Conservation (phyloP, 2,329 filamentous ascomycete species). For the Xylariaceae sp. region DNA sequence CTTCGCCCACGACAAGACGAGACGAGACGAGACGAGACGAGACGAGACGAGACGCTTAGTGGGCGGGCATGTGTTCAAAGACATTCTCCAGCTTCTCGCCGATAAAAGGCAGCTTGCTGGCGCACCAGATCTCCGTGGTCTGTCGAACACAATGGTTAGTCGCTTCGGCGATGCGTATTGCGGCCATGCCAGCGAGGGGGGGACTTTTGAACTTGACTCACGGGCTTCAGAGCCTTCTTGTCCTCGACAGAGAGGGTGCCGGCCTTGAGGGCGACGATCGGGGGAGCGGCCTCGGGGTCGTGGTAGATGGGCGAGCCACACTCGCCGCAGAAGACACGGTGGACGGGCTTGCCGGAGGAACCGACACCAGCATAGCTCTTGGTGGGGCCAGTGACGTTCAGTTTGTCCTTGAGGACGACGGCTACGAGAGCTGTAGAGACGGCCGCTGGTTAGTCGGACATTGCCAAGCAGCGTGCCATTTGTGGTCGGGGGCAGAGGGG, state of each 20-base stretch:
- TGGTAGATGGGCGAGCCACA: constrained; percentile 66
- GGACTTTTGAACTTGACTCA: constrained; percentile 34
- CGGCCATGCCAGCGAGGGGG: too few relatives aligned
- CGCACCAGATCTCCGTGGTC: constrained; percentile 66
- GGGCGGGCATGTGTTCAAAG: constrained; percentile 55
- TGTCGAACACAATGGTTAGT: constrained; percentile 24
- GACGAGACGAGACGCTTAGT: constrained; percentile 8
- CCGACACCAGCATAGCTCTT: constrained; percentile 59
- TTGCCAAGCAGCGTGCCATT: not conserved
- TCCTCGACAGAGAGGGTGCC: constrained; percentile 58
- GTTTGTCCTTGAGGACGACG: constrained; percentile 60
- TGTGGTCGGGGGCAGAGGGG: not conserved
- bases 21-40: too few relatives aligned
- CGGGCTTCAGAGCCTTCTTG: constrained; percentile 63
- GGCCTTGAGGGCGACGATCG: constrained; percentile 64
- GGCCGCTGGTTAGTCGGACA: constrained; percentile 12
- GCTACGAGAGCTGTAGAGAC: constrained; percentile 52
- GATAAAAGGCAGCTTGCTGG: constrained; percentile 64
- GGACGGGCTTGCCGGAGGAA: constrained; percentile 56
- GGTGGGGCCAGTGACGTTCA: constrained; percentile 56
- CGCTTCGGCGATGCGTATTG: not conserved
- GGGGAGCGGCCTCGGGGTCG: constrained; percentile 63
- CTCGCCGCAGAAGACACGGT: constrained; percentile 64
- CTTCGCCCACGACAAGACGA: not conserved
- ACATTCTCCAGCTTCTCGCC: constrained; percentile 58